These are phyloP conservation scores for Ophiostoma quercus DNA, from an alignment of 2,329 filamentous ascomycete genomes.

Conservation along the genomic window DNA sequence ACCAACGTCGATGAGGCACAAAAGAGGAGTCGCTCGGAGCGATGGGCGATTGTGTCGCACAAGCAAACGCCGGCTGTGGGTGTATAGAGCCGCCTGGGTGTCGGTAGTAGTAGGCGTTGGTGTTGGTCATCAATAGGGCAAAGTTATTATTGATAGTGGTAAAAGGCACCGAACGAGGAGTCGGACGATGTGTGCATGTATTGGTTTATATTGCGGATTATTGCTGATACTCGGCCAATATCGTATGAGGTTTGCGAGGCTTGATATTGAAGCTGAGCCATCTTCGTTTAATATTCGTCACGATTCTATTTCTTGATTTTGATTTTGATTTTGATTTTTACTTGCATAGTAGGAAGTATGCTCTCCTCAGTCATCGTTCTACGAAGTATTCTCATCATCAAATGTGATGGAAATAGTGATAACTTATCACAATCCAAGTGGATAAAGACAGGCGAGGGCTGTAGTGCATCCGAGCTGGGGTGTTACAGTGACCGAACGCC, in stretches of 20 bases:
- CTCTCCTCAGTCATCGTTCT: neutral
- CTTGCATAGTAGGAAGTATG: too few relatives aligned
- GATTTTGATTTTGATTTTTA: neutral
- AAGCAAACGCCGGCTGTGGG: neutral
- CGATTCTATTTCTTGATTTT: neutral
- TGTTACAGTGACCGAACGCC: neutral
- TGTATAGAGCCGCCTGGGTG: neutral
- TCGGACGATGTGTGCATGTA: neutral
- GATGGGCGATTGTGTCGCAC: neutral
- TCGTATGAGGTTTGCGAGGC: neutral
- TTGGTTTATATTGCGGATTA: neutral
- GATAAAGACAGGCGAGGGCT: constrained; percentile 3
- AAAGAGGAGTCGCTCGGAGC: neutral
- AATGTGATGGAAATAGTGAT: neutral
- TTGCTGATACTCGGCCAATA: neutral
- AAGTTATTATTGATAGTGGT: neutral
- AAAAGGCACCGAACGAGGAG: neutral
- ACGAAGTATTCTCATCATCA: neutral
- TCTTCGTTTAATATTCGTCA: neutral
- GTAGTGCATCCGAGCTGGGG: constrained; percentile 6
- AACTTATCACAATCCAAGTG: neutral
- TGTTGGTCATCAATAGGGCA: neutral
- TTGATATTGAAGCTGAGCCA: too few relatives aligned
- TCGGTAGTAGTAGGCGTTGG: neutral
- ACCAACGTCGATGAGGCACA: neutral